Conservation (phyloP, 225 moss, liverwort and hornwort genomes). For the Climacium dendroides region DNA sequence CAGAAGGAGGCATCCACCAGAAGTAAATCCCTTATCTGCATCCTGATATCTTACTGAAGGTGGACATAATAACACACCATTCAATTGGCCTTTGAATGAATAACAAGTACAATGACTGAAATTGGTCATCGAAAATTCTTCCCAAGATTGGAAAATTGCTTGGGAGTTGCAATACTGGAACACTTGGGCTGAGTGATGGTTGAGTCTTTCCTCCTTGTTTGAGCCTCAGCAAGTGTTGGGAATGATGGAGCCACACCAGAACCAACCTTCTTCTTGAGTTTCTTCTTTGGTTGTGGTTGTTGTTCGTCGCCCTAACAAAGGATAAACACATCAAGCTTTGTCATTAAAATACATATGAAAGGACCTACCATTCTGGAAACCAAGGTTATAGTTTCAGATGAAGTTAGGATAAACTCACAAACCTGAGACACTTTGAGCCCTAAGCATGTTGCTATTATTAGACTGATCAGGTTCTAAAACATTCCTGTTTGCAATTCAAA, state of each 20-base stretch:
- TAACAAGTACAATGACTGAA: neutral
- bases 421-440: neutral
- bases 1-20: neutral
- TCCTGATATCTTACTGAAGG: neutral
- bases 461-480: neutral
- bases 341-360: neutral
- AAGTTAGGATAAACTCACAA: no score
- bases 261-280: conserved; percentile 11
- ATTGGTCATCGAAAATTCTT: conserved; percentile 27
- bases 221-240: neutral
- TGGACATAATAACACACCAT: neutral
- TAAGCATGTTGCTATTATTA: neutral
- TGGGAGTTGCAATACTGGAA: neutral
- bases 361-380: neutral
- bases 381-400: neutral
- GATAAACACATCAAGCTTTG: neutral
- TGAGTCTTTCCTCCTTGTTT: neutral
- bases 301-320: conserved; percentile 10
- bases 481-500: neutral
- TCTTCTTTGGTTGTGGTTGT: conserved; percentile 13
- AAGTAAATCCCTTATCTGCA: neutral
- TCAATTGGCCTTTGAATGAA: conserved; percentile 24
- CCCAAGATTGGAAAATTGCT: conserved; percentile 27
- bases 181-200: neutral
- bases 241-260: neutral